Evolutionary conservation across 2,329 filamentous ascomycete species (phyloP).

Genomic region (Xylariaceae sp.): DNA sequence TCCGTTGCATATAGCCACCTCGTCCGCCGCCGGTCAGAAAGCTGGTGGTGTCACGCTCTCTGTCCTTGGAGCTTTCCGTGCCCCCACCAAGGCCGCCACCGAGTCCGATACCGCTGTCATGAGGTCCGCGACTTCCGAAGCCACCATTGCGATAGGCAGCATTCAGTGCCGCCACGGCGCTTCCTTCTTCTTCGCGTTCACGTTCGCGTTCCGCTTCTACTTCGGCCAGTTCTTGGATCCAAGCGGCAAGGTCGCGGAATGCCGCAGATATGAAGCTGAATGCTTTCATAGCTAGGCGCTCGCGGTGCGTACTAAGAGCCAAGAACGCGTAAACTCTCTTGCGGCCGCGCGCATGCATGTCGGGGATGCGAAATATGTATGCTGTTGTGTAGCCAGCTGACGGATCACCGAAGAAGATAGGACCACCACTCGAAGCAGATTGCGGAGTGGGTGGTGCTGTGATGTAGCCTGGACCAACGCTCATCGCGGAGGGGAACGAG

Average conservation of each 20-base stretch:
- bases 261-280: slow-evolving; percentile 67
- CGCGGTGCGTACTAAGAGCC: slow-evolving; percentile 69
- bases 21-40: slow-evolving; percentile 61
- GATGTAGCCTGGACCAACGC: slow-evolving; percentile 54
- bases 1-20: slow-evolving; percentile 62
- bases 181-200: slow-evolving; percentile 49
- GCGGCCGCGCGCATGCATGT: slow-evolving; percentile 70
- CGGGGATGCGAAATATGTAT: slow-evolving; percentile 73
- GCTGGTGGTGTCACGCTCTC: slow-evolving; percentile 55
- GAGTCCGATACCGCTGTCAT: slow-evolving; percentile 39
- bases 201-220: slow-evolving; percentile 64
- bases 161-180: slow-evolving; percentile 49
- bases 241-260: slow-evolving; percentile 68
- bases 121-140: slow-evolving; percentile 45
- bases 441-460: slow-evolving; percentile 59
- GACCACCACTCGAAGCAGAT: slow-evolving; percentile 63
- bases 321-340: slow-evolving; percentile 74
- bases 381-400: slow-evolving; percentile 71
- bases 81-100: slow-evolving; percentile 39
- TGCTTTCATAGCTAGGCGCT: slow-evolving; percentile 69
- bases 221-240: slow-evolving; percentile 71
- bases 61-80: slow-evolving; percentile 39
- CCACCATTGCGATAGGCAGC: slow-evolving; percentile 52
- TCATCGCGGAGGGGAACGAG: slow-evolving; percentile 46
- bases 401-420: slow-evolving; percentile 73